Base-by-base conservation (phyloP, 2,329 filamentous ascomycete species). In the Pyrenophora tritici-repentis region DNA sequence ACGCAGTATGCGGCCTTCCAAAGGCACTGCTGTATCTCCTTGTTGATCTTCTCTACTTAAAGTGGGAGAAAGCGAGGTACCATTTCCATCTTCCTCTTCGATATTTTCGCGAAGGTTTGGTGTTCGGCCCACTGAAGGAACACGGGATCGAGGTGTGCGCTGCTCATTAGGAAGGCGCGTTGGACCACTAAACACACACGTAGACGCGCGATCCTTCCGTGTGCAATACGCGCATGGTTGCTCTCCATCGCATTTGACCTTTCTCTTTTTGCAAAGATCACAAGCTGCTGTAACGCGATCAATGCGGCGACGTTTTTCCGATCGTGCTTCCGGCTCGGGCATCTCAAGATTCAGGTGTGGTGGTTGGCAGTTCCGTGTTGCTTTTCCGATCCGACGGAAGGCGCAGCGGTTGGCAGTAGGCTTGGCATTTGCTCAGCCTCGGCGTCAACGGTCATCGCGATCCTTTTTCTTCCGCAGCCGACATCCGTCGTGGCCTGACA, bases 191-290 rank as follows among this genome's bases (percentile, higher is more conserved):
- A 75, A 75, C 4, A 59, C 50, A 50, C 72, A 71, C 62, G 78
- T 70, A 68, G 74, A 45, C 67, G 70, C 62, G 66, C 73, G 58
- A 70, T 75, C 59, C 68, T 76, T 65, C 6, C 63, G 57, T 68
- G 68, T 67, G 61, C 79, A 82, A 46, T 81, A 79, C n/a, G 73
- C 73, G 53, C 80, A 82, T 35, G 80, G 80, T 41, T 77, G 71
- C 42, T 75, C 71, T 33, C 80, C 80, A 52, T 82, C 76, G 59
- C 80, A 82, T 62, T 81, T 81, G 53, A 81, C 79, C 48, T 70
- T 70, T 16, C 66, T 62, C 34, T 50, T 61, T 52, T 67, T 68
- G 32, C 66, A 70, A 14, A 70, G 55, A 55, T 70, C 64, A 50
- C 66, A 70, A 22, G 66, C 66, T 35, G 65, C 66, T 4, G 50